phyloP scores from a whole-genome alignment of 331 rosid genomes.

The Quercus phellos region DNA sequence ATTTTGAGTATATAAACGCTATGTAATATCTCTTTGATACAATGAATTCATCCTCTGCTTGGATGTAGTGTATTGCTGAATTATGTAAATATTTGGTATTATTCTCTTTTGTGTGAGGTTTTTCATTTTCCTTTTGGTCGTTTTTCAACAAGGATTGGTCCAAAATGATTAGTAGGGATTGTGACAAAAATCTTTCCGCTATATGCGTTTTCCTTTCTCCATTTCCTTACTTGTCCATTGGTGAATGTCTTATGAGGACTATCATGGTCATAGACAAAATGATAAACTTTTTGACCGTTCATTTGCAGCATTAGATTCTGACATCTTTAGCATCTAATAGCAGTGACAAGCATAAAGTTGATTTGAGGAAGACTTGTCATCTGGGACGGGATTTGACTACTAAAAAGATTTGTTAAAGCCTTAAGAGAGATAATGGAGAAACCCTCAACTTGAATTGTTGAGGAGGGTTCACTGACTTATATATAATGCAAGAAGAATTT shows the following conservation, averaged over 20 bases:
- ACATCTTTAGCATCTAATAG: slow-evolving; percentile 47
- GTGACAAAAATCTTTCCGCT: slow-evolving; percentile 74
- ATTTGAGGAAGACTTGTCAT: slow-evolving; percentile 67
- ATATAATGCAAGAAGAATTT: no score
- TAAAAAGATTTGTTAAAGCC: no score
- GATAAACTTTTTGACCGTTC: slow-evolving; percentile 29
- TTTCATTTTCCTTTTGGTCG: no score
- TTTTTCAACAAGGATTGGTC: slow-evolving; percentile 56
- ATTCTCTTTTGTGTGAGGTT: no score
- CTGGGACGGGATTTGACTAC: slow-evolving; percentile 26
- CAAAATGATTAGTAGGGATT: slow-evolving; percentile 56
- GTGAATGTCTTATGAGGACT: slow-evolving; percentile 55
- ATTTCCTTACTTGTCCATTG: slow-evolving; percentile 47
- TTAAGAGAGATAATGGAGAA: no score
- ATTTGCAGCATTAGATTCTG: slow-evolving; percentile 8
- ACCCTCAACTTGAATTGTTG: no score
- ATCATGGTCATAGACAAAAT: slow-evolving; percentile 38
- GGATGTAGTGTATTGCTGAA: no score
- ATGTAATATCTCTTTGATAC: no score
- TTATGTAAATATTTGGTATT: no score
- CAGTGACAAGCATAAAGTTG: slow-evolving; percentile 55
- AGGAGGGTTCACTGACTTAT: no score
- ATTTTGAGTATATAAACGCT: no score
- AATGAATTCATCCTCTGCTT: no score
- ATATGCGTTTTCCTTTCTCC: slow-evolving; percentile 59